These are phyloP conservation scores for Phytophthora pinifolia DNA, from an alignment of 352 stramenopile species.

Conservation along the genomic window DNA sequence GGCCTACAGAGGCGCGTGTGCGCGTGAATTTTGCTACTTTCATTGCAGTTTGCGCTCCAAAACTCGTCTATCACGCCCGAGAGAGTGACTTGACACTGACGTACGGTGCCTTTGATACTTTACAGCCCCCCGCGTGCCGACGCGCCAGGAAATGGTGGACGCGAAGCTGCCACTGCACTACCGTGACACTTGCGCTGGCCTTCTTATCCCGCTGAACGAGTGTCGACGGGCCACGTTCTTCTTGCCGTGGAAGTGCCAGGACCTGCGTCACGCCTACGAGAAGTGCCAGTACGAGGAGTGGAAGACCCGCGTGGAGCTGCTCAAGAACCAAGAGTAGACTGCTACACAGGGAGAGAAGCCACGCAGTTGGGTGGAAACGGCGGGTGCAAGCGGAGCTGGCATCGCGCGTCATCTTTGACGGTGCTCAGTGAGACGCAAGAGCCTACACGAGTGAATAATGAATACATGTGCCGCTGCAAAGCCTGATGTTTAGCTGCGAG, in stretches of 20 bases:
- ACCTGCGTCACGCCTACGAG: conserved; percentile 98
- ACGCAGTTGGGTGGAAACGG: conserved; percentile 7
- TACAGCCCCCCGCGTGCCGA: conserved; percentile 71
- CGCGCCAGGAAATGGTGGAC: conserved; percentile 93
- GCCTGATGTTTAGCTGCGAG: conserved; percentile 1
- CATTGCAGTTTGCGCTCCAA: background rate
- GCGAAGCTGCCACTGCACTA: conserved; percentile 93
- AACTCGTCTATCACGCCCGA: background rate
- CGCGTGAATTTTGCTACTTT: conserved; percentile 1
- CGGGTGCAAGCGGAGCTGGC: conserved; percentile 5
- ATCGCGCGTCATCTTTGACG: background rate
- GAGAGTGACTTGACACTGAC: conserved; percentile 11
- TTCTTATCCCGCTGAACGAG: conserved; percentile 96
- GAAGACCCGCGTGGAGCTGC: conserved; percentile 83
- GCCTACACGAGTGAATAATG: conserved; percentile 28
- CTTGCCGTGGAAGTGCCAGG: conserved; percentile 94
- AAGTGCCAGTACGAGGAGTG: conserved; percentile 97
- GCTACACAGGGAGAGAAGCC: background rate
- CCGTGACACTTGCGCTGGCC: conserved; percentile 94
- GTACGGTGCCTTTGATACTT: background rate
- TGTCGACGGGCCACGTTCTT: conserved; percentile 94
- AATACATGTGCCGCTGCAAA: conserved; percentile 27
- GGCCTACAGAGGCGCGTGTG: background rate
- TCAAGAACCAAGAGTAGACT: conserved; percentile 72
- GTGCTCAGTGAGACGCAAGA: background rate